Evolutionary conservation across 495 filamentous ascomycete species (phyloP).

Genomic region (Usnea hakonensis): DNA sequence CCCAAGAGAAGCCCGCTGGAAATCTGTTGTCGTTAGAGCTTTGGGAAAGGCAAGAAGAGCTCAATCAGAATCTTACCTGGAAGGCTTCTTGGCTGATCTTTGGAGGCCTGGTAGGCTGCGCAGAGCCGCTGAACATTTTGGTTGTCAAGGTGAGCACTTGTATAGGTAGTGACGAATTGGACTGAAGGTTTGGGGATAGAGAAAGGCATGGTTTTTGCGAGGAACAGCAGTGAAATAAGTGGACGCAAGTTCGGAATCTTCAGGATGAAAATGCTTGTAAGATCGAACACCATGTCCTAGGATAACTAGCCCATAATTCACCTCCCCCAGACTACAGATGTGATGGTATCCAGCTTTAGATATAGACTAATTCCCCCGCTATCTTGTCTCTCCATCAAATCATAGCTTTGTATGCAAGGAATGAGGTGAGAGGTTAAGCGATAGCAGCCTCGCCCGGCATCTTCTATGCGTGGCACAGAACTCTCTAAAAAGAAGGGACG

Average conservation of each 20-base stretch:
- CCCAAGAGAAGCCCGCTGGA: conserved; percentile 14
- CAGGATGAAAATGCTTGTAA: background rate
- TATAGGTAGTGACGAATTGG: background rate
- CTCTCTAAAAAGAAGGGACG: background rate
- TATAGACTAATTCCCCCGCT: too few relatives aligned
- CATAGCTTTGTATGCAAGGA: too few relatives aligned
- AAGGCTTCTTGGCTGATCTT: conserved; percentile 13
- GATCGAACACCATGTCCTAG: background rate
- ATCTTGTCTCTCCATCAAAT: too few relatives aligned
- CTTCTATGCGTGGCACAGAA: too few relatives aligned
- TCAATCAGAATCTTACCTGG: background rate
- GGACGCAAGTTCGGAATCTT: background rate
- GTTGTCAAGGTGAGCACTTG: background rate
- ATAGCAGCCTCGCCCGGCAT: too few relatives aligned
- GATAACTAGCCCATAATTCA: background rate
- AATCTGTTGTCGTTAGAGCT: background rate
- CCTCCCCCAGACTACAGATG: background rate
- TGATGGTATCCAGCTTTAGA: too few relatives aligned
- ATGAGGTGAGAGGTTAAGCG: too few relatives aligned
- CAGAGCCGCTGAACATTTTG: conserved; percentile 1
- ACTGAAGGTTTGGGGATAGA: background rate
- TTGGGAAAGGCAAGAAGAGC: background rate
- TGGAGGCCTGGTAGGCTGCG: background rate
- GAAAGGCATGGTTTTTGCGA: background rate
- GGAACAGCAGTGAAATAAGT: background rate